These are phyloP conservation scores for Dionaea muscipula DNA, from an alignment of 179 eudicot genomes.

Conservation along the genomic window DNA sequence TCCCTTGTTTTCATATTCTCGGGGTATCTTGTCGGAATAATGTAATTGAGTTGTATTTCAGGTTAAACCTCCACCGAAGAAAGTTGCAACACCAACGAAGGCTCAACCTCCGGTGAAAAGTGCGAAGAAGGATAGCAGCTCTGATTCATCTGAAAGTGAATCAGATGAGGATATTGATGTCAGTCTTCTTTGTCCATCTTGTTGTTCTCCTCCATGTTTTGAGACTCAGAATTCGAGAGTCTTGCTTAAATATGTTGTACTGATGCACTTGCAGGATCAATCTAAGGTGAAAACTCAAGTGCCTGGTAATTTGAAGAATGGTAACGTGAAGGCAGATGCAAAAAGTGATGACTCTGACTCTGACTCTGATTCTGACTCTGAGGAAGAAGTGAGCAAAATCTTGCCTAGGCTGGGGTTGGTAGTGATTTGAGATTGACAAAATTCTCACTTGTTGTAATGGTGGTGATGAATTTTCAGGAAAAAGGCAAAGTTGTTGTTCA, in stretches of 20 bases:
- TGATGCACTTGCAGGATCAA: conserved; percentile 10
- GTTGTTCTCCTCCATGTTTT: no score
- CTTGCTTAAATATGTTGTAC: neutral
- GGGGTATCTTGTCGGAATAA: no score
- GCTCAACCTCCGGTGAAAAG: conserved; percentile 14
- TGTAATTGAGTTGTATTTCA: neutral
- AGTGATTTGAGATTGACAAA: neutral
- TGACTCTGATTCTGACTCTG: conserved; percentile 12
- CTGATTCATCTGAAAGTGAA: conserved; percentile 23
- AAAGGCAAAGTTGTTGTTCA: conserved; percentile 10
- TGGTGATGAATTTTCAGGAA: conserved; percentile 8
- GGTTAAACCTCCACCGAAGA: conserved; percentile 19
- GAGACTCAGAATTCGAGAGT: no score
- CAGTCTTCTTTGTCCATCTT: neutral
- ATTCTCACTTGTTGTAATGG: neutral
- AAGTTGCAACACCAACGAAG: conserved; percentile 13
- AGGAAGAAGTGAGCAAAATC: conserved; percentile 16
- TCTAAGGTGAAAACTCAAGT: conserved; percentile 9
- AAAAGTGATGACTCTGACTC: conserved; percentile 34
- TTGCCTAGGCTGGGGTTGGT: neutral
- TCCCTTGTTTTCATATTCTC: no score
- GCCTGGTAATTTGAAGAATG: conserved; percentile 26
- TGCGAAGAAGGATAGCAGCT: conserved; percentile 15
- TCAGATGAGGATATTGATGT: conserved; percentile 18
- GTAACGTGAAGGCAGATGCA: conserved; percentile 27